Conservation (phyloP, 352 stramenopile species). For the Plasmopara viticola region DNA sequence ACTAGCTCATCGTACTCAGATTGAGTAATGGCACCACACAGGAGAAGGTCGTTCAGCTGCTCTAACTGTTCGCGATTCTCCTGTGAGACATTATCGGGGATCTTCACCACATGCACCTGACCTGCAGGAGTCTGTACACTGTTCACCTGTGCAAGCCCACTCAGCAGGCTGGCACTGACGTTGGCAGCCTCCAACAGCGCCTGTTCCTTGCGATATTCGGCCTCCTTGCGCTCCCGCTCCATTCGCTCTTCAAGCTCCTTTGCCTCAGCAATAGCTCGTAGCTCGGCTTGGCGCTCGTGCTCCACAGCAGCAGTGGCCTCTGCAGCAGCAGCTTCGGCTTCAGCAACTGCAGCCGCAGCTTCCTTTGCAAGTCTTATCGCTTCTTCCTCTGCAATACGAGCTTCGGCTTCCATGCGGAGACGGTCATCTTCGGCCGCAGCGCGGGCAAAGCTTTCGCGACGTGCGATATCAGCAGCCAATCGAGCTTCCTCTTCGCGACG, state of each 20-base stretch:
- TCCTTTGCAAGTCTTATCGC: constrained; percentile 64
- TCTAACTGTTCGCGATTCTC: constrained; percentile 83
- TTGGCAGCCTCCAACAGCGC: constrained; percentile 54
- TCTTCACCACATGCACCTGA: constrained; percentile 78
- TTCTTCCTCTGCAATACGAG: constrained; percentile 67
- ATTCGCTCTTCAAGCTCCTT: constrained; percentile 63
- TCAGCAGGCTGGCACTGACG: constrained; percentile 68
- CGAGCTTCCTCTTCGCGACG: constrained; percentile 72
- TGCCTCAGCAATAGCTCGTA: constrained; percentile 76
- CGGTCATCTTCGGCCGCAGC: constrained; percentile 47
- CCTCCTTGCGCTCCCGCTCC: constrained; percentile 45
- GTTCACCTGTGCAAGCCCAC: constrained; percentile 73
- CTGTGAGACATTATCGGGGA: constrained; percentile 74
- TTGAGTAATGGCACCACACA: constrained; percentile 77
- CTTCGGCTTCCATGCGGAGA: constrained; percentile 75
- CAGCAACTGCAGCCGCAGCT: constrained; percentile 41
- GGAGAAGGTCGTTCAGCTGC: constrained; percentile 79
- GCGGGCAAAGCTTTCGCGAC: constrained; percentile 73
- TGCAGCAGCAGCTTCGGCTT: constrained; percentile 58
- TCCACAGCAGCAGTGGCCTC: constrained; percentile 73
- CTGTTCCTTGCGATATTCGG: constrained; percentile 63
- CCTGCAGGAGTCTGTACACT: constrained; percentile 57
- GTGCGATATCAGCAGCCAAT: constrained; percentile 46
- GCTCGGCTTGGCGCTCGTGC: constrained; percentile 73
- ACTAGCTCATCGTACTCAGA: constrained; percentile 84